Evolutionary conservation across 768 basidiomycete genomes (phyloP), one percentile per base, ranked within the genome.

Genomic region (Mycena floridula): DNA sequence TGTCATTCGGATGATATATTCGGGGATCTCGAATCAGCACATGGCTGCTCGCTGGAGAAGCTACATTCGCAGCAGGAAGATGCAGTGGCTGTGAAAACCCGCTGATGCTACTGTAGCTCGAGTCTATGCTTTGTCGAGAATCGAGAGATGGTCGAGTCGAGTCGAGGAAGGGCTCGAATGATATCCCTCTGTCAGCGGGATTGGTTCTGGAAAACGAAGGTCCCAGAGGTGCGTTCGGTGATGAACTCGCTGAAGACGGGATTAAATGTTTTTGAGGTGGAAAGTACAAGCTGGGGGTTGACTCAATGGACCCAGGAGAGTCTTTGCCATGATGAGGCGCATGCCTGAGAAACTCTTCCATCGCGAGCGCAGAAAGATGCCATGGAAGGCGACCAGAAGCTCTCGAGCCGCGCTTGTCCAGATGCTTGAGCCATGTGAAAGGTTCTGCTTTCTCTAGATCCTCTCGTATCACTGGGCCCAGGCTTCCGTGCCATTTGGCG

Each of bases 401-500:
- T 40, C 55, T 65, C 37, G 53, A 58, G 30, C 60, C 60, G 43
- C 58, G 69, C 48, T 68, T 77, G 38, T 81, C 75, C 39, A 78
- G 64, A 50, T 87, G 82, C 53, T 78, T 83, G 23, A 88, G 62
- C 87, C 86, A 89, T 6, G 79, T 78, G 37, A 84, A 67, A 6
- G 86, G 83, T 54, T 89, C 87, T 0, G 75, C 72, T 42, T 72
- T 70, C 44, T 83, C 83, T 21, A 89, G 56, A 22, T 74, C 67
- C n/a, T 66, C 59, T 46, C 67, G 75, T 7, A 74, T 60, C n/a
- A 67, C 53, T 7, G 61, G 52, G 24, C 75, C 72, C 45, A 78
- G 77, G 24, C 62, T 59, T n/a, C 65, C 58, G 51, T 79, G 77
- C 87, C 87, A 89, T 16, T 72, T 76, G 24, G 68, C 70, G 23